Percentiles rank a stretch among this genome's conserved stretches.
Evolutionary conservation across 768 basidiomycete species (phyloP).

Genomic region (Mycena maculata): DNA sequence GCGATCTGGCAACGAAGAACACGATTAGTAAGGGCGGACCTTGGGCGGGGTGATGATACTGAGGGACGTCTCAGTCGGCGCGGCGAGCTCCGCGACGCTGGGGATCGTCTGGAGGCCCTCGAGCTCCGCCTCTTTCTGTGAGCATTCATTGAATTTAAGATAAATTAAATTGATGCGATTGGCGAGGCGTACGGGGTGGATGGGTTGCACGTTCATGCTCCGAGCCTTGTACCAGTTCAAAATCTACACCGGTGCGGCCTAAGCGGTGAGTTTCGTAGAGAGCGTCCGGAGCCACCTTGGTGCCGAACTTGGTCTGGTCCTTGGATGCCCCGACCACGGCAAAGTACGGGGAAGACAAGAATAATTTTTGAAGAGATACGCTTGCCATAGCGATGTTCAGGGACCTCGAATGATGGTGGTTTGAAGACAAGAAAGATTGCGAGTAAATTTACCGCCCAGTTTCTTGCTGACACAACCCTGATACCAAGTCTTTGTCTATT

Average conservation of each 20-base stretch:
- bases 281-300: slow-evolving; percentile 58
- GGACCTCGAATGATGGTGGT: slow-evolving; percentile 2
- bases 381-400: neutral
- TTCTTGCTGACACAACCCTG: too few relatives aligned
- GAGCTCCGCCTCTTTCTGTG: slow-evolving; percentile 77
- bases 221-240: slow-evolving; percentile 81
- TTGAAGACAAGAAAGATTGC: neutral
- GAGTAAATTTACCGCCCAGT: neutral
- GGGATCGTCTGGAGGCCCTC: slow-evolving; percentile 71
- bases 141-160: neutral
- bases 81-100: slow-evolving; percentile 66
- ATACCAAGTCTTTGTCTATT: too few relatives aligned
- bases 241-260: slow-evolving; percentile 61
- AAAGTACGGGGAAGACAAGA: slow-evolving; percentile 71
- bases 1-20: slow-evolving; percentile 2
- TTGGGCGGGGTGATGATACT: slow-evolving; percentile 84
- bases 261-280: neutral
- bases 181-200: slow-evolving; percentile 72
- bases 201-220: slow-evolving; percentile 70
- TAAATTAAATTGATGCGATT: neutral
- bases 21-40: slow-evolving; percentile 49
- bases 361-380: slow-evolving; percentile 59
- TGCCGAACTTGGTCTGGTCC: slow-evolving; percentile 82
- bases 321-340: slow-evolving; percentile 90
- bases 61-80: slow-evolving; percentile 75